These are phyloP conservation scores for Cucumis hystrix DNA, from an alignment of 306 rosid species.

Conservation along the genomic window DNA sequence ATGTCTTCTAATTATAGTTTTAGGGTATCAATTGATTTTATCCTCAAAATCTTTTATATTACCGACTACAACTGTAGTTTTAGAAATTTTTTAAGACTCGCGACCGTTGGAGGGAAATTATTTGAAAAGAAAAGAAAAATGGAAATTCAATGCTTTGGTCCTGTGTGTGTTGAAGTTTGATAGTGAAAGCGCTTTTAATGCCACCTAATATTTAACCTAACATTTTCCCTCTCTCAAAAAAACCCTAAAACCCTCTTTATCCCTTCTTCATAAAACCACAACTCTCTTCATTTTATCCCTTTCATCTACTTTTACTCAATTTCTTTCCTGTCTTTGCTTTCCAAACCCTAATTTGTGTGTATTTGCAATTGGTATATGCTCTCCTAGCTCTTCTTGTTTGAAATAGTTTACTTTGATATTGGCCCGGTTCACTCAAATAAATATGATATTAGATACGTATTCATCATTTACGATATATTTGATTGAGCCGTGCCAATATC, in stretches of 20 bases:
- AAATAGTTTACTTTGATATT: constrained; percentile 27
- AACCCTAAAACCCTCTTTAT: not conserved
- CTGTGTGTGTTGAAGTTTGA: not conserved
- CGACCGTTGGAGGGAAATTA: no score
- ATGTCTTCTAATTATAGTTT: no score
- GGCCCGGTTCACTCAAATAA: constrained; percentile 34
- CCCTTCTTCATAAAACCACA: not conserved
- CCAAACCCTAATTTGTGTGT: not conserved
- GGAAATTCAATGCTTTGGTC: not conserved
- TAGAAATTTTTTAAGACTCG: no score
- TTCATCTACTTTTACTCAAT: not conserved
- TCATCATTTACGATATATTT: not conserved
- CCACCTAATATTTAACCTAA: constrained; percentile 1
- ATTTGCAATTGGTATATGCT: no score
- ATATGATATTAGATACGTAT: no score
- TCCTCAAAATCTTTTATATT: no score
- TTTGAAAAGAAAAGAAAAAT: no score
- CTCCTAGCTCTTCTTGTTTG: not conserved
- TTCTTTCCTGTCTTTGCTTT: not conserved
- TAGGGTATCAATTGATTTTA: no score
- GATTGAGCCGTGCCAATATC: constrained; percentile 57
- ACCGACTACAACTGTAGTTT: no score
- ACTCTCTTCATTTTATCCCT: not conserved
- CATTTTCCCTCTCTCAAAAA: not conserved
- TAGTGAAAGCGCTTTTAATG: constrained; percentile 2